A percentile compares a stretch with the other conserved stretches of the same genome.
phyloP scores from a whole-genome alignment of 805 yeast species.

The Groenewaldozyma salmanticensis region DNA sequence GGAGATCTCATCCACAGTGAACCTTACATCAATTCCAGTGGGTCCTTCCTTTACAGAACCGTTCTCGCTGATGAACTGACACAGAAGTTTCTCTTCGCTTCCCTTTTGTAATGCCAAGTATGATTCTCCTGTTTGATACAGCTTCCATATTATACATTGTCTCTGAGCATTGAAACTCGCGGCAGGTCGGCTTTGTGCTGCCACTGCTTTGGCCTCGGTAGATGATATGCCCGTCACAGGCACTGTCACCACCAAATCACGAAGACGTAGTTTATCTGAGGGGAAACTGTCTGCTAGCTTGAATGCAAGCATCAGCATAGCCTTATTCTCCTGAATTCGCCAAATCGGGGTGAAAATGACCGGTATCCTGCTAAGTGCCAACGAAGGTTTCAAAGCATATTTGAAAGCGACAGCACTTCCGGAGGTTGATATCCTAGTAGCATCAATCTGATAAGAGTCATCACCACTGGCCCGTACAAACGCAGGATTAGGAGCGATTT shows the following conservation, averaged over 20 bases:
- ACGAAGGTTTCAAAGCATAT: constrained; percentile 42
- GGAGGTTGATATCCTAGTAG: constrained; percentile 19
- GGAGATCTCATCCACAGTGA: constrained; percentile 5
- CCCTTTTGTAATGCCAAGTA: constrained; percentile 30
- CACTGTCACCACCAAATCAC: constrained; percentile 54
- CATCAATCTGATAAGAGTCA: constrained; percentile 3
- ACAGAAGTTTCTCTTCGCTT: constrained; percentile 62
- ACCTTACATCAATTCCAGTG: constrained; percentile 57
- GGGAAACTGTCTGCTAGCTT: constrained; percentile 43
- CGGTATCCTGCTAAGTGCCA: constrained; percentile 40
- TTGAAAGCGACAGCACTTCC: constrained; percentile 27
- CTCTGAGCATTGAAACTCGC: constrained; percentile 85
- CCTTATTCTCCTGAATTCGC: constrained; percentile 79
- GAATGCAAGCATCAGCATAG: constrained; percentile 72
- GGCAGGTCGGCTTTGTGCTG: constrained; percentile 83
- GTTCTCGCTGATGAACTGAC: constrained; percentile 66
- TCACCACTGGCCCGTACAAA: constrained; percentile 35
- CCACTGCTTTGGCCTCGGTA: constrained; percentile 36
- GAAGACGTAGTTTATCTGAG: constrained; percentile 30
- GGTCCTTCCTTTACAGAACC: constrained; percentile 63
- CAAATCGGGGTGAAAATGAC: constrained; percentile 70
- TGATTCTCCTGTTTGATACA: constrained; percentile 17
- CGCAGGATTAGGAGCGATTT: constrained; percentile 42
- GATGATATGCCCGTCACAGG: constrained; percentile 46
- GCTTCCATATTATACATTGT: constrained; percentile 81